Conservation (phyloP, 1,284 basidiomycete genomes). For the Malassezia obtusa region DNA sequence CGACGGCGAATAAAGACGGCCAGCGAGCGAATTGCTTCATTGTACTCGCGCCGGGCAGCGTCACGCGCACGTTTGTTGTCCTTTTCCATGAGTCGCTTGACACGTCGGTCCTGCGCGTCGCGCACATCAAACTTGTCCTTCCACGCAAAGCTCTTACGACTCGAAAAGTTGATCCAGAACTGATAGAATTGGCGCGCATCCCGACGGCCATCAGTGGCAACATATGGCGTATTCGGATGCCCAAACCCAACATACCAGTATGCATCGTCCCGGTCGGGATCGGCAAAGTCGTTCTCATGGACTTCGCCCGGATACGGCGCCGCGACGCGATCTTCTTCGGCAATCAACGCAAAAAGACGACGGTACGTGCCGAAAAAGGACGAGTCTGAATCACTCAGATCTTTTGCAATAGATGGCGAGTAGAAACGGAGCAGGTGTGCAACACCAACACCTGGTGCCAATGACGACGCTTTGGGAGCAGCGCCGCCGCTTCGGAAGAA, state of each 20-base stretch:
- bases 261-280: conserved; percentile 19
- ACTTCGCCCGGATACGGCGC: conserved; percentile 51
- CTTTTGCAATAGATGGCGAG: conserved; percentile 61
- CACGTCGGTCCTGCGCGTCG: conserved; percentile 75
- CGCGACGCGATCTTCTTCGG: conserved; percentile 63
- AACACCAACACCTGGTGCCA: conserved; percentile 68
- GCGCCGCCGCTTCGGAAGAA: conserved; percentile 63
- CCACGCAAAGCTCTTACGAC: conserved; percentile 84
- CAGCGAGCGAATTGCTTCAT: conserved; percentile 68
- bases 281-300: conserved; percentile 33
- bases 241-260: conserved; percentile 65
- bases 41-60: conserved; percentile 79
- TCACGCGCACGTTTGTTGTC: conserved; percentile 89
- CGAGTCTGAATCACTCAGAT: conserved; percentile 52
- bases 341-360: conserved; percentile 73
- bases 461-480: conserved; percentile 53
- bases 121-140: conserved; percentile 70
- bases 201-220: conserved; percentile 25
- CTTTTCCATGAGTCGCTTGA: conserved; percentile 77
- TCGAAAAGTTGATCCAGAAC: conserved; percentile 76
- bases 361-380: conserved; percentile 84
- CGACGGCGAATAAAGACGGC: conserved; percentile 81
- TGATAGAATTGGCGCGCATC: conserved; percentile 61
- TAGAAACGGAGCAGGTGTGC: conserved; percentile 79
- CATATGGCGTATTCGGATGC: conserved; percentile 64